Base-by-base conservation (phyloP, 441 rosid species). In the Pelargonium australe region DNA sequence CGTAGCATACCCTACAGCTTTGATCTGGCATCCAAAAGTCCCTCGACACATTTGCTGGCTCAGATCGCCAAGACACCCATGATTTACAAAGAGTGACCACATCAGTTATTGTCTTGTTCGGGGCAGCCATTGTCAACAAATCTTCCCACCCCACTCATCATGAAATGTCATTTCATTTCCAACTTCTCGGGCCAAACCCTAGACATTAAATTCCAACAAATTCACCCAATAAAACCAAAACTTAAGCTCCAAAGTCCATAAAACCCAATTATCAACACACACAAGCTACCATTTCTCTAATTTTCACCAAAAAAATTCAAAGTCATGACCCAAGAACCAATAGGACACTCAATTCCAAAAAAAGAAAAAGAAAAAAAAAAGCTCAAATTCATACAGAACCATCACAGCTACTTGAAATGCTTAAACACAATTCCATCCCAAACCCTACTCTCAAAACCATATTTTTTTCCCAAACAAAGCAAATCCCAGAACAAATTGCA, bases 11-110 rank as follows among this genome's bases (percentile, higher is more conserved):
- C 79, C 89, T 86, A 80, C 98, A 95, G 80, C 95, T 95, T 72
- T 88, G 87, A 78, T 95, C 98, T 34, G 99, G 97, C 98, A 95
- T 92, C 98, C 99, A 95, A 84, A 92, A 95, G 81, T 92, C 91
- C 93, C 87, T 87, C 4, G 95, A 90, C 75, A 92, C 85, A 71
- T 81, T 79, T 64, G 87, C 78, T 71, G 93, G 90, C 83, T 92
- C 96, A 1, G 92, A 82, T 73, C 76, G 85, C 96, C 95, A 85
- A 79, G 89, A 85, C 68, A 88, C 67, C 96, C 96, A 95, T 13
- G 88, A 85, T 79, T 83, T 89, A 23, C 86, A 11, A 70, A 75
- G 43, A 68, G 83, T 72, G 69, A 87, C 78, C 65, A 92, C 64
- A 70, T 92, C 95, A 68, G 95, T 81, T 68, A 86, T 67, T 64